phyloP scores from a whole-genome alignment of 768 basidiomycete genomes.

The Rhodocollybia butyracea region DNA sequence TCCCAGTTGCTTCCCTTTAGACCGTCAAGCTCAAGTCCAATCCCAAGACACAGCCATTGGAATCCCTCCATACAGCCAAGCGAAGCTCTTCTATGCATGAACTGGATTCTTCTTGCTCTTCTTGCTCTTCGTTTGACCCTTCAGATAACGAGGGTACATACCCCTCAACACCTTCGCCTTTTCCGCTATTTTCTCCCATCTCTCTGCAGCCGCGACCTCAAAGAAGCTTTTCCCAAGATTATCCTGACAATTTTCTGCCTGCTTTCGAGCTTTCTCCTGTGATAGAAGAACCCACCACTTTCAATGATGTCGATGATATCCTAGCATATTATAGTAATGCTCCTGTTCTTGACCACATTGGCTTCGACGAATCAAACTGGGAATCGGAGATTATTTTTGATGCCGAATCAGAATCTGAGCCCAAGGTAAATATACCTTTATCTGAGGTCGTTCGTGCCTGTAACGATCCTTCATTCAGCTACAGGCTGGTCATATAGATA shows the following conservation, averaged over 20 bases:
- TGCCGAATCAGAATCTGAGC: not conserved
- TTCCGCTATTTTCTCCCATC: not conserved
- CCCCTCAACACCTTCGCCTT: not conserved
- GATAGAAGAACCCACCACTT: conserved; percentile 1
- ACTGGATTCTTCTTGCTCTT: not conserved
- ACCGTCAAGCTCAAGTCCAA: not conserved
- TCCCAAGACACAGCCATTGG: not conserved
- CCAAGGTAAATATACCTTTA: not conserved
- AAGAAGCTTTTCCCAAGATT: not conserved
- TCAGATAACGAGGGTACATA: conserved; percentile 5
- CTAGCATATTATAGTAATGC: conserved; percentile 6
- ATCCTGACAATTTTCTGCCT: not conserved
- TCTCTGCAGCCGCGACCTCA: not conserved
- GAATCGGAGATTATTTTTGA: not conserved
- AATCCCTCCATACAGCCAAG: conserved; percentile 1
- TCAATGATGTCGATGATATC: conserved; percentile 3
- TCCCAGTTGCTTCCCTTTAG: not conserved
- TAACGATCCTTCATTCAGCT: too few relatives aligned
- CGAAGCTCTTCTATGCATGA: not conserved
- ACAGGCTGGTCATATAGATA: not conserved
- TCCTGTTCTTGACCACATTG: not conserved
- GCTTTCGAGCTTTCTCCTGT: conserved; percentile 4
- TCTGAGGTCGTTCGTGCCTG: not conserved
- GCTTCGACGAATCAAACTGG: conserved; percentile 2
- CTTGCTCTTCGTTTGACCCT: conserved; percentile 9